Evolutionary conservation across 2,329 filamentous ascomycete species (phyloP).

Genomic region (Alternaria postmessia): DNA sequence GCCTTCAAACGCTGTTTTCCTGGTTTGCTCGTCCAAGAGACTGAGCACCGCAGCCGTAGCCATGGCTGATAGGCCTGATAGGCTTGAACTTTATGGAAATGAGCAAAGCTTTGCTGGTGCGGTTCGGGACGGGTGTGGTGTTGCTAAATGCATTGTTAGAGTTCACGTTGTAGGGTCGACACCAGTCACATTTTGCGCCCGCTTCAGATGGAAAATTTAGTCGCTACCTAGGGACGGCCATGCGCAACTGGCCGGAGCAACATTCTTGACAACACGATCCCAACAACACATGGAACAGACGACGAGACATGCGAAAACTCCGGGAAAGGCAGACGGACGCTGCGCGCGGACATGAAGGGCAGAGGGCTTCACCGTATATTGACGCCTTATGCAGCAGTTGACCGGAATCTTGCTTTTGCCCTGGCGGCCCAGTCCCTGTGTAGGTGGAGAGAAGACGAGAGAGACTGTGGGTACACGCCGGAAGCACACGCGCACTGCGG

Average conservation of each 20-base stretch:
- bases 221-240: conserved; percentile 7
- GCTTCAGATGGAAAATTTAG: conserved; percentile 11
- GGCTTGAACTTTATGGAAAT: neutral
- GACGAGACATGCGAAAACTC: neutral
- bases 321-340: neutral
- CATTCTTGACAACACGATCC: neutral
- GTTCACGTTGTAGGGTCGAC: conserved; percentile 1
- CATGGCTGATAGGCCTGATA: neutral
- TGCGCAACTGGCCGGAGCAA: neutral
- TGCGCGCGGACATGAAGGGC: neutral
- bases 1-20: conserved; percentile 30
- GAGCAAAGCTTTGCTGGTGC: neutral
- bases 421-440: neutral
- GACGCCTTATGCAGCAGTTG: neutral
- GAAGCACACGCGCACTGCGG: neutral
- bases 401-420: neutral
- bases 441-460: neutral
- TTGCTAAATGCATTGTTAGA: neutral
- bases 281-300: neutral
- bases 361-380: neutral
- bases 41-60: conserved; percentile 30
- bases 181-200: conserved; percentile 12
- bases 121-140: neutral
- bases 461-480: neutral
- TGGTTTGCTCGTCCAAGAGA: conserved; percentile 32